A percentile compares a stretch with the other conserved stretches of the same genome.
Conservation (phyloP, 345 rosid genomes). For the Sisymbrium irio region DNA sequence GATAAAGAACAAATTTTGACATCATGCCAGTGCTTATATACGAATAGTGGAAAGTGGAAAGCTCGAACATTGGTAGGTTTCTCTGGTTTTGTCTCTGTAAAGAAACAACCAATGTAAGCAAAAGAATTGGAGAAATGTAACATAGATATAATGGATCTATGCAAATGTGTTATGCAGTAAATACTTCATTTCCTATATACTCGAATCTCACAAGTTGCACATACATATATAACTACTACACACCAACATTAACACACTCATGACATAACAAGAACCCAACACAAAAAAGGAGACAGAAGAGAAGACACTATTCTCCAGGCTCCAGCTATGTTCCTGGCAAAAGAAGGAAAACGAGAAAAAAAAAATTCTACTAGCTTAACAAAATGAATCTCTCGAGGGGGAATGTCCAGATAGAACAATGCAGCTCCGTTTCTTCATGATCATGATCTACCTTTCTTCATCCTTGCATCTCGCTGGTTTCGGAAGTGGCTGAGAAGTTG, state of each 20-base stretch:
- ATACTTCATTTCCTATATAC: conserved; percentile 25
- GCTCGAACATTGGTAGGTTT: not conserved
- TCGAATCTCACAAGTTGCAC: conserved; percentile 20
- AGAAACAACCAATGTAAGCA: not conserved
- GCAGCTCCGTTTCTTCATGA: conserved; percentile 25
- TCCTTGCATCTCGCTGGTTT: conserved; percentile 69
- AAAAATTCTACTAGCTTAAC: not conserved
- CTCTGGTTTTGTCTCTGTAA: conserved; percentile 2
- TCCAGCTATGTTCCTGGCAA: conserved; percentile 24
- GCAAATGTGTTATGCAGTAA: not conserved
- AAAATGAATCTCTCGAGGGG: conserved; percentile 13
- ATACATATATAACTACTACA: conserved; percentile 20
- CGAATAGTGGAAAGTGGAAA: not conserved
- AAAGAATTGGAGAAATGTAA: not conserved
- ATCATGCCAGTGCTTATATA: conserved; percentile 6
- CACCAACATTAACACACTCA: conserved; percentile 24
- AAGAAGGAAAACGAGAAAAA: not conserved
- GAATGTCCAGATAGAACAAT: conserved; percentile 15
- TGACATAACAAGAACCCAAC: conserved; percentile 12
- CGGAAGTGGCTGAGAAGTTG: conserved; percentile 94
- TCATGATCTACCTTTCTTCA: conserved; percentile 56
- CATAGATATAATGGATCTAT: conserved; percentile 3
- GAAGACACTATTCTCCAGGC: not conserved
- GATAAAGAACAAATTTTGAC: conserved; percentile 41
- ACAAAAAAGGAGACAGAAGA: not conserved